Base-by-base conservation (phyloP, 2,329 filamentous ascomycete species). In the Raffaelea deltoideospora region DNA sequence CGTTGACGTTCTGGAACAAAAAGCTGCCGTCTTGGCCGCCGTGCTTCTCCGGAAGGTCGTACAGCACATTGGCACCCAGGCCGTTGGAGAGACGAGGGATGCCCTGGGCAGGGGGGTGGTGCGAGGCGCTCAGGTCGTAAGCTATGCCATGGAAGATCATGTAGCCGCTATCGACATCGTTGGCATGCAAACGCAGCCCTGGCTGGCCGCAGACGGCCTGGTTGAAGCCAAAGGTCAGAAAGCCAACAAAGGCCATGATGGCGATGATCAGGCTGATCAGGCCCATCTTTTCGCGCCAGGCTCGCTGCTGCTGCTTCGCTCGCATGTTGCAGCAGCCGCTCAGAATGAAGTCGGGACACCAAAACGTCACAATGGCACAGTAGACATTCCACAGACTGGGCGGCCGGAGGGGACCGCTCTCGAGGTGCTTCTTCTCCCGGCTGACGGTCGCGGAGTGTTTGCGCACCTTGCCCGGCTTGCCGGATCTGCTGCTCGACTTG, bases 211-310 rank as follows among this genome's bases (percentile, higher is more conserved):
- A 98, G 15, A 98, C 90, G 5, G 77, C 77, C 42, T 81, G 72
- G 4, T 84, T 96, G 59, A 98, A 98, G 31, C 90, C 90, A 51
- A 98, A 98, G 0, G 90, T 98, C 37, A 98, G 64, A 61, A 88
- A 98, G 52, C 90, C 90, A 33, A 98, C 88, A 51, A 87, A 76
- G 10, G 75, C 71, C 65, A 87, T 92, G 53, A 96, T 87, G 41
- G 79, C 53, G 23, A 94, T 53, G 53, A 98, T 98, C 52, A 98
- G 76, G 59, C 87, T 94, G 60, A 95, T 83, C 40, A 98, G 63
- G 3, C 90, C 90, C 67, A 98, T 92, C 68, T 98, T 98, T 55
- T 98, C 90, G 46, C 90, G 75, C 90, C 90, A 98, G 3, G 90
- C 90, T 50, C 85, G 73, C 53, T 86, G 80, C 56, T 96, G 85